Evolutionary conservation across 345 rosid genomes (phyloP).

Genomic region (Moricandia moricandioides): DNA sequence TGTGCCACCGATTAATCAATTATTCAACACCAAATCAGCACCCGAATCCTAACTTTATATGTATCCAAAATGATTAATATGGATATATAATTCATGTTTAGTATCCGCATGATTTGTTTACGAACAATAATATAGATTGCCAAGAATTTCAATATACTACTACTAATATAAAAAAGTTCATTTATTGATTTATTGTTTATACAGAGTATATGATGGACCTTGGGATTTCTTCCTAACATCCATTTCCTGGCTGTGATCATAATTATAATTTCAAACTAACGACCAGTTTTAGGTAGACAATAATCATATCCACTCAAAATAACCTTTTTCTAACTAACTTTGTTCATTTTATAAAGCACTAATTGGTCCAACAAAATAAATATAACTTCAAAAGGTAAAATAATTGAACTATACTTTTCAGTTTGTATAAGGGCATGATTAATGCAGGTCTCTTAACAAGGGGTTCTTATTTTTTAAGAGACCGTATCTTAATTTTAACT

Average conservation of each 20-base stretch:
- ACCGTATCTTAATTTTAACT: too few relatives aligned
- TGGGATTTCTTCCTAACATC: not conserved
- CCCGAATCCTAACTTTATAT: conserved; percentile 16
- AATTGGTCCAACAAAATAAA: not conserved
- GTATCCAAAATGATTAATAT: conserved; percentile 18
- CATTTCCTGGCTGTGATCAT: conserved; percentile 13
- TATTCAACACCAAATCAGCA: conserved; percentile 30
- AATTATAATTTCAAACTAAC: not conserved
- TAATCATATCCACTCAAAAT: conserved; percentile 12
- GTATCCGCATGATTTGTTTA: conserved; percentile 1
- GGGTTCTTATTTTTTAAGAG: too few relatives aligned
- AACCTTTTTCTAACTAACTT: not conserved
- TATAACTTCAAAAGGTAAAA: not conserved
- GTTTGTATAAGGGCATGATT: not conserved
- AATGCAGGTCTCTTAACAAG: too few relatives aligned
- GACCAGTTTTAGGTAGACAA: conserved; percentile 20
- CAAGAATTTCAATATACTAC: not conserved
- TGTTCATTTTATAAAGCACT: not conserved
- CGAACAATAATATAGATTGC: conserved; percentile 1
- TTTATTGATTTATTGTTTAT: not conserved
- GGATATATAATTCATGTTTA: conserved; percentile 5
- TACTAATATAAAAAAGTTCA: not conserved
- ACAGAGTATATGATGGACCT: not conserved
- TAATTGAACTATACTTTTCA: not conserved
- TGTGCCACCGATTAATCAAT: conserved; percentile 31